A percentile compares a stretch with the other conserved stretches of the same genome.
These are phyloP conservation scores for Rhodotorula sp. DNA, from an alignment of 1,284 basidiomycete genomes.

Conservation along the genomic window DNA sequence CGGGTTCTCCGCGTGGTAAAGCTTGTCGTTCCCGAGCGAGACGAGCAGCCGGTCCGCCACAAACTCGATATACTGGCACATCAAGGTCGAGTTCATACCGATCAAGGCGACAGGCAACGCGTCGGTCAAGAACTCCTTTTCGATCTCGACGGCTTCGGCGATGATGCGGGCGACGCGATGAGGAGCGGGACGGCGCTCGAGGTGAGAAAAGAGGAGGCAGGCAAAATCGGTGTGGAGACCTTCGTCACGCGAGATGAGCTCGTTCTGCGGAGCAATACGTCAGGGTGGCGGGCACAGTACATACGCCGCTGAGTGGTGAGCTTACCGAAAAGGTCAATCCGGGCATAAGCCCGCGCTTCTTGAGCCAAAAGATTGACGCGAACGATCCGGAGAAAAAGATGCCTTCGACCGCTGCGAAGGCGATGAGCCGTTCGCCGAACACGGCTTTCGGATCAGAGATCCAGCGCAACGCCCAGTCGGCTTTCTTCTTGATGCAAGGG, in stretches of 20 bases:
- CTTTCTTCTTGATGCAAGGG: constrained; percentile 46
- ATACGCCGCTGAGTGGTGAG: not conserved
- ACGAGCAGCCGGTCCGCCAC: constrained; percentile 52
- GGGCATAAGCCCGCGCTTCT: constrained; percentile 55
- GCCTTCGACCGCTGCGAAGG: constrained; percentile 54
- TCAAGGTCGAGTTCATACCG: constrained; percentile 50
- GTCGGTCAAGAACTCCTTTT: constrained; percentile 51
- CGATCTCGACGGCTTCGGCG: constrained; percentile 52
- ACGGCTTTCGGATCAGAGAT: constrained; percentile 51
- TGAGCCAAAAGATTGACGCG: constrained; percentile 55
- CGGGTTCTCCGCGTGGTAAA: constrained; percentile 46
- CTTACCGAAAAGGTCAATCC: constrained; percentile 49
- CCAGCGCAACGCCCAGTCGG: constrained; percentile 52
- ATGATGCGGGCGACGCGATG: constrained; percentile 51
- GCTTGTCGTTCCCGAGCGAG: constrained; percentile 50
- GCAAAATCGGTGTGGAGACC: constrained; percentile 55
- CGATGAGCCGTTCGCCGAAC: constrained; percentile 53
- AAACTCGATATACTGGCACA: constrained; percentile 50
- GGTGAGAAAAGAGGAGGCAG: constrained; percentile 53
- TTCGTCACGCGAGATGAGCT: constrained; percentile 54
- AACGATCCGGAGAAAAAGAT: constrained; percentile 55
- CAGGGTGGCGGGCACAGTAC: not conserved
- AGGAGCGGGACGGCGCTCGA: constrained; percentile 51
- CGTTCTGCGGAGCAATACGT: constrained; percentile 47
- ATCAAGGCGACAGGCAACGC: constrained; percentile 51